A percentile compares a stretch with the other conserved stretches of the same genome.
Evolutionary conservation across 192 early-diverging fungal species (phyloP).

Genomic region (Umbelopsis vinacea): DNA sequence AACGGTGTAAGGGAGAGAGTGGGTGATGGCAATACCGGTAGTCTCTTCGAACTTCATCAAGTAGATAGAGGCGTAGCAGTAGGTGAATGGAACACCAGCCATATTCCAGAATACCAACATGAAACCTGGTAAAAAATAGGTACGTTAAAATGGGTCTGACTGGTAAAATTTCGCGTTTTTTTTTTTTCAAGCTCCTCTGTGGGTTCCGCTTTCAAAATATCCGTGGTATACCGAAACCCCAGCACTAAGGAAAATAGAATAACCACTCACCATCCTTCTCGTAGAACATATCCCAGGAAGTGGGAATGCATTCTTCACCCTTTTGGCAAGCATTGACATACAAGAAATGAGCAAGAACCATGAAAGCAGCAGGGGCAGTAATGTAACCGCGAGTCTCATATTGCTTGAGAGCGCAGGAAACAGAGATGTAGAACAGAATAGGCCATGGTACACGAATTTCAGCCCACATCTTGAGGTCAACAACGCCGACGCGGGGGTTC

Average conservation of each 20-base stretch:
- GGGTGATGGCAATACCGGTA: conserved; percentile 40
- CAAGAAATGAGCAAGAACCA: conserved; percentile 55
- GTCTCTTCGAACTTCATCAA: conserved; percentile 43
- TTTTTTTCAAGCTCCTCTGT: neutral
- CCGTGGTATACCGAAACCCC: neutral
- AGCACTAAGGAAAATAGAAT: neutral
- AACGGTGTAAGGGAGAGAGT: conserved; percentile 38
- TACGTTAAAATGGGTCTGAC: conserved; percentile 8
- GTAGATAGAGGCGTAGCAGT: conserved; percentile 50
- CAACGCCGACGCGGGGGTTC: conserved; percentile 49
- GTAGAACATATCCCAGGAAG: conserved; percentile 57
- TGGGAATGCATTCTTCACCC: conserved; percentile 58
- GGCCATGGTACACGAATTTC: conserved; percentile 54
- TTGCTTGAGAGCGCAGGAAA: conserved; percentile 51
- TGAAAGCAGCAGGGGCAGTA: conserved; percentile 43
- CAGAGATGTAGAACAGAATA: conserved; percentile 51
- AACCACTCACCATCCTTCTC: conserved; percentile 54
- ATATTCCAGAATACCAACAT: conserved; percentile 60
- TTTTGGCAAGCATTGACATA: conserved; percentile 55
- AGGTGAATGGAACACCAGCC: conserved; percentile 57
- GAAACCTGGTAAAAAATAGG: conserved; percentile 40
- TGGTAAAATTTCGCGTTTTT: neutral
- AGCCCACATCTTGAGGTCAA: conserved; percentile 58
- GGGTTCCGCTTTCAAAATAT: no score
- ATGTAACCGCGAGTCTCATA: conserved; percentile 48